Evolutionary conservation across 2,329 filamentous ascomycete genomes (phyloP).

Genomic region (Coleophoma eucalyptorum): DNA sequence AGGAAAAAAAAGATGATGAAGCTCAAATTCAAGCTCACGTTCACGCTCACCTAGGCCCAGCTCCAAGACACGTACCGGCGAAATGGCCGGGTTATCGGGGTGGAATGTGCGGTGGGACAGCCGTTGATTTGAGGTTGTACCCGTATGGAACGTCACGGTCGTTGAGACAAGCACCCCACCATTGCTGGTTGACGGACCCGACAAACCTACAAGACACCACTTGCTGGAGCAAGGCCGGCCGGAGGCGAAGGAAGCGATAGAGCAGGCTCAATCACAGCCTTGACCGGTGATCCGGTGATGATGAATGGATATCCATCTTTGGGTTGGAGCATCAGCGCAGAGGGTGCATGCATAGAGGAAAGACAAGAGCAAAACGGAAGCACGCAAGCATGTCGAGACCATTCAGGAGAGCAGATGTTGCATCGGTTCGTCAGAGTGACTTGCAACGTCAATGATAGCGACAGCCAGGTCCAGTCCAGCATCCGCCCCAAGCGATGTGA

Average conservation of each 20-base stretch:
- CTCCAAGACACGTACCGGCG: neutral
- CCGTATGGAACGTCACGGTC: conserved; percentile 2
- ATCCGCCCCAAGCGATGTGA: too few species aligned
- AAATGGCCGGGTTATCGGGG: neutral
- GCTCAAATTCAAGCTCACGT: neutral
- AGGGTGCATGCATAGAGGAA: too few species aligned
- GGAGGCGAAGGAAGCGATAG: too few species aligned
- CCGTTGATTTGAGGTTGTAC: neutral
- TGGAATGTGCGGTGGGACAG: neutral
- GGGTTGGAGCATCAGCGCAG: neutral
- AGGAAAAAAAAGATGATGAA: neutral
- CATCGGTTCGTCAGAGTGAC: neutral
- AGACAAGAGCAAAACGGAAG: too few species aligned
- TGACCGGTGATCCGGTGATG: neutral
- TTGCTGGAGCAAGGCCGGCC: too few species aligned
- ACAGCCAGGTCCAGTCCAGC: too few species aligned
- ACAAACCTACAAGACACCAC: too few species aligned
- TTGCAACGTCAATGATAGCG: neutral
- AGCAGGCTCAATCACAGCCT: neutral
- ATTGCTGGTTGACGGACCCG: too few species aligned
- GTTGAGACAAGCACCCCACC: neutral
- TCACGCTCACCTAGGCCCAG: neutral
- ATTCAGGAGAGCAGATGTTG: neutral
- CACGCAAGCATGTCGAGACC: too few species aligned
- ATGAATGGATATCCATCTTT: neutral